Base-by-base conservation (phyloP, 371 early-diverging fungal species). In the Mycotypha africana region DNA sequence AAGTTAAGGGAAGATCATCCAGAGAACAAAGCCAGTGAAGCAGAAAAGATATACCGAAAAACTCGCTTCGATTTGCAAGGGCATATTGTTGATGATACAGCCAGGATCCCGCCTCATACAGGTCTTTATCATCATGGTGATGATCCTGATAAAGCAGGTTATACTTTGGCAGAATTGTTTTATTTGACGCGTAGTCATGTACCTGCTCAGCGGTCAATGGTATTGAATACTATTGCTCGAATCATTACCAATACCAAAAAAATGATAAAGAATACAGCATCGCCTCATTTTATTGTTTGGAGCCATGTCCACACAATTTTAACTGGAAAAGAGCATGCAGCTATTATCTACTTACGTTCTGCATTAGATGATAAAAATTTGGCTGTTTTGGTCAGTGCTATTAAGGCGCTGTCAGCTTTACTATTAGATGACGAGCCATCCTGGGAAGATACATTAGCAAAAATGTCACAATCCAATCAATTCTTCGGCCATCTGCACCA, bases 51-150 rank as follows among this genome's bases (percentile, higher is more conserved):
- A 16, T 67, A 46, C 51, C 67, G 46, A 38, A 63, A 37, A 54
- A 47, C 59, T 19, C 77, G 93, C 24, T 93, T 92, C 53, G 91
- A 88, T 46, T 85, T 93, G 28, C 63, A 81, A 25, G 95, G 93
- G 12, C 54, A 62, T 15, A 60, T 84, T 1, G 50, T 92, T n/a
- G 76, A 74, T 39, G 56, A 59, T 10, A 65, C 64, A 1, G 51
- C 47, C 1, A 74, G 82, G 2, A 58, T 85, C 2, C 85, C 91
- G 2, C 54, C 67, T 0, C 72, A 84, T 47, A 55, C 64, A 1
- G 94, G 90, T 2, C 67, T 95, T 4, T 91, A 93, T 65, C 94
- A 95, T 56, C 95, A 95, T 53, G 92, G 92, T 4, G 82, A 84
- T 17, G 81, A 88, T 21, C 90, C 94, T 3, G 82, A 82, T 2